phyloP scores from a whole-genome alignment of 2,329 filamentous ascomycete species.

The Cadophora sp. region DNA sequence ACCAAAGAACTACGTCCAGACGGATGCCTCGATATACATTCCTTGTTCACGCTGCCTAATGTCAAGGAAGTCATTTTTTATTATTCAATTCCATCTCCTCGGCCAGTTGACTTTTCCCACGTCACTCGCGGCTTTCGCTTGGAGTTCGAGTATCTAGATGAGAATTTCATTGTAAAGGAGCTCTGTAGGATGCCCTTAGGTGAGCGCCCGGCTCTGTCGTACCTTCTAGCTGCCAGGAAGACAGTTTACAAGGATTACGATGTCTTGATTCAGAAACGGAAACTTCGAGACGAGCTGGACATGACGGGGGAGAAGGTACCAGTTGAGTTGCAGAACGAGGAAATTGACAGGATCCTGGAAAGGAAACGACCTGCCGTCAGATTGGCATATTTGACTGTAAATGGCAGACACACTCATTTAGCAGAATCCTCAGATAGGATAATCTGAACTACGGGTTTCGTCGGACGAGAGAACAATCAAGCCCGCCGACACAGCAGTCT shows the following conservation, averaged over 20 bases:
- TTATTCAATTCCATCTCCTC: neutral
- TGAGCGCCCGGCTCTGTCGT: neutral
- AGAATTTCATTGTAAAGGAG: neutral
- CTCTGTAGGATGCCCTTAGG: neutral
- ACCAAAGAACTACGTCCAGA: neutral
- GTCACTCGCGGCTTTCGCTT: neutral
- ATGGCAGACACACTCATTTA: neutral
- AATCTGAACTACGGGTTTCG: neutral
- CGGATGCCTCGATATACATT: neutral
- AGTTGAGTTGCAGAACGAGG: neutral
- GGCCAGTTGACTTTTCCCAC: neutral
- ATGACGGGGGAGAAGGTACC: neutral
- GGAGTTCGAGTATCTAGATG: neutral
- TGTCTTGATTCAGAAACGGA: neutral
- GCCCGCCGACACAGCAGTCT: neutral
- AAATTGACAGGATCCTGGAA: neutral
- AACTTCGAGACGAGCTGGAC: neutral
- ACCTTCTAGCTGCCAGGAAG: slow-evolving; percentile 10
- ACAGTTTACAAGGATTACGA: slow-evolving; percentile 6
- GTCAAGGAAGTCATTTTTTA: slow-evolving; percentile 1
- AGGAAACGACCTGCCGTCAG: neutral
- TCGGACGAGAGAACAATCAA: neutral
- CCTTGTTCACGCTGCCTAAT: neutral
- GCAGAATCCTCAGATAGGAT: neutral
- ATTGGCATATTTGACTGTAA: neutral